Base-by-base conservation (phyloP, 305 asterid species). In the Solanum hybrid region DNA sequence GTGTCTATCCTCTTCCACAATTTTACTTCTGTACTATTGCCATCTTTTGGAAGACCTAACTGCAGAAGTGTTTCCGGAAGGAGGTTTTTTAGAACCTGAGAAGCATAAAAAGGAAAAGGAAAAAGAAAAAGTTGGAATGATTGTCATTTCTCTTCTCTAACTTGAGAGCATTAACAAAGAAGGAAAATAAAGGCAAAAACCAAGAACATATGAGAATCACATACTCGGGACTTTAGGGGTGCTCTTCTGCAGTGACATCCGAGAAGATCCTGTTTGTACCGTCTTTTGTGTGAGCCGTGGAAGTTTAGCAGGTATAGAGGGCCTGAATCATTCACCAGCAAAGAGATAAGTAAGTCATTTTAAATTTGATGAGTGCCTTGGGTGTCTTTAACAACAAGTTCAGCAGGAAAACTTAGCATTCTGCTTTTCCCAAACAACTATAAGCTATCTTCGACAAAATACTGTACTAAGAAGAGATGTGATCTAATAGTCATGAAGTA, bases 261-360 rank as follows among this genome's bases (percentile, higher is more conserved):
- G 93, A 84, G 97, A 93, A 90, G 96, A 84, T 91, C 96, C 96
- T 86, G 93, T 82, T 73, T 78, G 94, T 9, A 90, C 88, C 78
- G 89, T 94, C 93, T 94, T 95, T 72, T 84, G 91, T 34, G 96
- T 95, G 83, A 96, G 97, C 91, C 94, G 95, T 10, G 95, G 97
- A 91, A 93, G 85, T 94, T 95, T 93, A 80, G 86, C 89, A 70
- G 95, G 93, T 83, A 91, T 89, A 8, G 76, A 82, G 31, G 91
- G 89, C 92, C 98, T 96, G 96, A 92, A 75, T 89, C 86, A 92
- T 14, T 89, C 76, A 83, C 85, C 91, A 92, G 75, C 17, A 85
- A 57, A 85, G 41, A 31, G 29, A 57, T 57, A 83, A 45, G 72
- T 27, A 10, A 29, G 75, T 83, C 12, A 11, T 11, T 51, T 84